Conservation (phyloP, 1,284 basidiomycete species). For the Ganoderma lingzhi region DNA sequence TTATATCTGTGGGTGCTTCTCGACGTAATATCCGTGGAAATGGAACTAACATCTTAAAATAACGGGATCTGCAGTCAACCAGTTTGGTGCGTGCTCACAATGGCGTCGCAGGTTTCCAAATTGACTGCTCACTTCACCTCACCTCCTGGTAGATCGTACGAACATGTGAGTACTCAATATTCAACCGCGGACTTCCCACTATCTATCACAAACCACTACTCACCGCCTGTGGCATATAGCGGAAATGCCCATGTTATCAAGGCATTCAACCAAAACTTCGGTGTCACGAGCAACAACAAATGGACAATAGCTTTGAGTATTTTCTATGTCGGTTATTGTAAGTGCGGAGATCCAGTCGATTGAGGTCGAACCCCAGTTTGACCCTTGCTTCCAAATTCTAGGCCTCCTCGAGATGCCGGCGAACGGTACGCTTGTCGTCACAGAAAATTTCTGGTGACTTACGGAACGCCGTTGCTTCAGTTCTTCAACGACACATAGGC, state of each 20-base stretch:
- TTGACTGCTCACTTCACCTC: neutral
- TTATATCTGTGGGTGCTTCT: slow-evolving; percentile 53
- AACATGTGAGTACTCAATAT: slow-evolving; percentile 51
- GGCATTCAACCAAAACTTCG: slow-evolving; percentile 62
- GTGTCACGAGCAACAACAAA: slow-evolving; percentile 57
- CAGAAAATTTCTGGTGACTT: neutral
- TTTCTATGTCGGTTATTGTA: slow-evolving; percentile 67
- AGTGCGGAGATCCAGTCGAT: slow-evolving; percentile 21
- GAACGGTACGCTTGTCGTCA: slow-evolving; percentile 46
- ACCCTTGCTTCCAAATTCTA: slow-evolving; percentile 28
- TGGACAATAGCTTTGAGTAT: slow-evolving; percentile 64
- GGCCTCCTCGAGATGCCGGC: slow-evolving; percentile 65
- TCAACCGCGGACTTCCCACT: neutral
- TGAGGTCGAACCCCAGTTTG: neutral
- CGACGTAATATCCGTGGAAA: neutral
- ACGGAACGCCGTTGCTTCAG: slow-evolving; percentile 37
- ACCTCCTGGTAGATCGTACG: slow-evolving; percentile 51
- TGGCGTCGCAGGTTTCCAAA: neutral
- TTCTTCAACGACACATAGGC: slow-evolving; percentile 61
- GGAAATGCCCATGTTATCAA: slow-evolving; percentile 62
- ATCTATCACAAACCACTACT: neutral
- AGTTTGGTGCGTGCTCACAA: slow-evolving; percentile 50
- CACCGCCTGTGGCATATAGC: slow-evolving; percentile 37
- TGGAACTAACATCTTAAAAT: neutral
- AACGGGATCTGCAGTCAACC: slow-evolving; percentile 51